A percentile compares a stretch with the other conserved stretches of the same genome.
These are phyloP conservation scores for Cyclotella cryptica DNA, from an alignment of 108 stramenopile genomes.

Conservation along the genomic window DNA sequence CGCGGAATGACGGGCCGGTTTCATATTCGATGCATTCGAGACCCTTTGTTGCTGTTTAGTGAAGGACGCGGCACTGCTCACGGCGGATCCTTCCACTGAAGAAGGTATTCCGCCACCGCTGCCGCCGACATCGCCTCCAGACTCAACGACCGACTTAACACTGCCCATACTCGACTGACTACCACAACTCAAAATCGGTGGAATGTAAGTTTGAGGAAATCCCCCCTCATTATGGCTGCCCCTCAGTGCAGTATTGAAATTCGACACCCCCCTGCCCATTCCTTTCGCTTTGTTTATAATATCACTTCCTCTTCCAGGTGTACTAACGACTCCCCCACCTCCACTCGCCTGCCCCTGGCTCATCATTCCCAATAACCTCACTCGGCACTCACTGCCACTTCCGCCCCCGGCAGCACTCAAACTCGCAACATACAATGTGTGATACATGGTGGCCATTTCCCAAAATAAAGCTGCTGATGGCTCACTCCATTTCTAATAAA, in stretches of 20 bases:
- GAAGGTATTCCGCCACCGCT: slow-evolving; percentile 4
- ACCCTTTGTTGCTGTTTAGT: slow-evolving; percentile 1
- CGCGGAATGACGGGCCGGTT: slow-evolving; percentile 63
- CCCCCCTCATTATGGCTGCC: background rate
- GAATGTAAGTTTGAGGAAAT: slow-evolving; percentile 56
- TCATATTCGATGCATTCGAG: slow-evolving; percentile 29
- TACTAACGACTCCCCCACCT: slow-evolving; percentile 1
- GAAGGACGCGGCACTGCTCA: background rate
- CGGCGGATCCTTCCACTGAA: slow-evolving; percentile 18
- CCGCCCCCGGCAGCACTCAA: slow-evolving; percentile 54
- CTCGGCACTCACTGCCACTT: slow-evolving; percentile 31
- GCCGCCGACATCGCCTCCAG: background rate
- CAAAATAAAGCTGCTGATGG: slow-evolving; percentile 92
- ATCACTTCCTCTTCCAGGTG: slow-evolving; percentile 7
- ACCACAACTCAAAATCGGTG: slow-evolving; percentile 87
- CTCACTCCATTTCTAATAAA: slow-evolving; percentile 74
- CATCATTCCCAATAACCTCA: slow-evolving; percentile 13
- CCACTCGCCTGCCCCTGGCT: slow-evolving; percentile 17
- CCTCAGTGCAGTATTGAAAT: slow-evolving; percentile 3
- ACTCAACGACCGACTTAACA: slow-evolving; percentile 50
- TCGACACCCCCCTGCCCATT: slow-evolving; percentile 1
- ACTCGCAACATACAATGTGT: slow-evolving; percentile 79
- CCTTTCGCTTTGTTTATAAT: background rate
- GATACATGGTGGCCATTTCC: slow-evolving; percentile 97
- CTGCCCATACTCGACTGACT: slow-evolving; percentile 81